phyloP scores from a whole-genome alignment of 2,329 filamentous ascomycete genomes.

The Dothistroma pini region DNA sequence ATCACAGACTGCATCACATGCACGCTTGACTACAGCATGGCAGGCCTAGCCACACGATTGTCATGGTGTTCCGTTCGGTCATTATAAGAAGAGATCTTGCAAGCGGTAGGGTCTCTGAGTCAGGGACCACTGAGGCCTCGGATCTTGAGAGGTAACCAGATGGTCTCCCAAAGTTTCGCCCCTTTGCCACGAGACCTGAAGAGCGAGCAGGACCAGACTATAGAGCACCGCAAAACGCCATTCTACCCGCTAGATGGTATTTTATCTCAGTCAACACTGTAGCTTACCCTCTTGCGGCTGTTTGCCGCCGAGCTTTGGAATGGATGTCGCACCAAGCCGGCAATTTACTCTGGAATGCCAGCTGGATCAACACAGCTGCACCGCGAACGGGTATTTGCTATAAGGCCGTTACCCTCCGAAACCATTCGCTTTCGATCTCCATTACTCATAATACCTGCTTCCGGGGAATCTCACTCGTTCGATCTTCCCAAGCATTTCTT shows the following conservation, averaged over 20 bases:
- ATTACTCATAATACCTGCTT: conserved; percentile 27
- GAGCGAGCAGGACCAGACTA: background rate
- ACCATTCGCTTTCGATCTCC: conserved; percentile 13
- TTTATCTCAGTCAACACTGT: background rate
- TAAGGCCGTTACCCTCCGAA: conserved; percentile 24
- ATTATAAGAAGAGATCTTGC: too few species aligned
- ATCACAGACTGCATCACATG: too few species aligned
- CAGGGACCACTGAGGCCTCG: background rate
- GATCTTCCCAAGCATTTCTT: conserved; percentile 23
- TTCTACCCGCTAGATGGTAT: background rate
- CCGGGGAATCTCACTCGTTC: conserved; percentile 32
- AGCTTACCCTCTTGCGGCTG: conserved; percentile 25
- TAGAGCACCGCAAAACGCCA: background rate
- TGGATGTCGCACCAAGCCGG: conserved; percentile 20
- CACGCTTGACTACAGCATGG: too few species aligned
- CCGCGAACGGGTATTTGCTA: conserved; percentile 27
- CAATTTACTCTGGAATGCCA: conserved; percentile 30
- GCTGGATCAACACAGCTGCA: conserved; percentile 27
- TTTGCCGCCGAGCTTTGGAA: conserved; percentile 32
- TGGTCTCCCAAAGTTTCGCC: background rate
- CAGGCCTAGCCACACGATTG: too few species aligned
- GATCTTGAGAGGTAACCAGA: background rate
- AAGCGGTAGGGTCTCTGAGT: background rate
- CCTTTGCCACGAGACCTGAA: background rate
- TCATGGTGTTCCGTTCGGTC: too few species aligned